Evolutionary conservation across 2,329 filamentous ascomycete genomes (phyloP).

Genomic region (Fusarium brachygibbosum): DNA sequence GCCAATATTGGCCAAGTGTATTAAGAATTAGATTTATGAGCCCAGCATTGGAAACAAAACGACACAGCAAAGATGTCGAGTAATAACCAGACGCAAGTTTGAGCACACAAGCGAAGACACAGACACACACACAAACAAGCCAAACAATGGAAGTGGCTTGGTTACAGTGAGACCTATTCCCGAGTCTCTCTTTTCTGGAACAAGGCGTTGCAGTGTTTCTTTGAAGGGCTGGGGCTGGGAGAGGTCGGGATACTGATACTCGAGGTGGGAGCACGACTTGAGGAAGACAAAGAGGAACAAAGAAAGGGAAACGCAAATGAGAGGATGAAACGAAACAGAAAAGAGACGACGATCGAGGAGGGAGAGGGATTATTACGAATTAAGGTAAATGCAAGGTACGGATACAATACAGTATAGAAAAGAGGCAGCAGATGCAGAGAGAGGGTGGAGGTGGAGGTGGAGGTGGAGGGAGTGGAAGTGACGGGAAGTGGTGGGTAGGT

Average conservation of each 20-base stretch:
- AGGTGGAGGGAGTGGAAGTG: constrained; percentile 24
- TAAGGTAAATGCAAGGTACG: constrained; percentile 24
- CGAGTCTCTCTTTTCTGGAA: constrained; percentile 30
- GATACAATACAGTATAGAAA: constrained; percentile 27
- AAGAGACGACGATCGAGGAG: constrained; percentile 20
- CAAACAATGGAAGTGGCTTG: constrained; percentile 39
- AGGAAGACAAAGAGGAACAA: constrained; percentile 26
- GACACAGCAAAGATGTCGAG: constrained; percentile 42
- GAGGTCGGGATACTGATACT: constrained; percentile 30
- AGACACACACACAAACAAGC: constrained; percentile 23
- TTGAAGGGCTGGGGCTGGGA: constrained; percentile 10
- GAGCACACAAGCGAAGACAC: constrained; percentile 37
- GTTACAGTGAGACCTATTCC: constrained; percentile 34
- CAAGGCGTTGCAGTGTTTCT: constrained; percentile 25
- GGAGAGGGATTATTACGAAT: constrained; percentile 39
- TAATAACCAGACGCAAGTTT: constrained; percentile 34
- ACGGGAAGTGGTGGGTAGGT: constrained; percentile 28
- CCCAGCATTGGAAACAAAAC: constrained; percentile 45
- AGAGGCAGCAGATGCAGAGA: constrained; percentile 15
- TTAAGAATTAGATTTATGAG: constrained; percentile 52
- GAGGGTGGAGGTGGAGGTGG: constrained; percentile 1
- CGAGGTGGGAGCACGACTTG: constrained; percentile 13
- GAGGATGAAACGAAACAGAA: constrained; percentile 18
- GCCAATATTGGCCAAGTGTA: constrained; percentile 39
- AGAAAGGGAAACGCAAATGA: constrained; percentile 20